Conservation (phyloP, 345 rosid genomes). For the Ceriops decandra region DNA sequence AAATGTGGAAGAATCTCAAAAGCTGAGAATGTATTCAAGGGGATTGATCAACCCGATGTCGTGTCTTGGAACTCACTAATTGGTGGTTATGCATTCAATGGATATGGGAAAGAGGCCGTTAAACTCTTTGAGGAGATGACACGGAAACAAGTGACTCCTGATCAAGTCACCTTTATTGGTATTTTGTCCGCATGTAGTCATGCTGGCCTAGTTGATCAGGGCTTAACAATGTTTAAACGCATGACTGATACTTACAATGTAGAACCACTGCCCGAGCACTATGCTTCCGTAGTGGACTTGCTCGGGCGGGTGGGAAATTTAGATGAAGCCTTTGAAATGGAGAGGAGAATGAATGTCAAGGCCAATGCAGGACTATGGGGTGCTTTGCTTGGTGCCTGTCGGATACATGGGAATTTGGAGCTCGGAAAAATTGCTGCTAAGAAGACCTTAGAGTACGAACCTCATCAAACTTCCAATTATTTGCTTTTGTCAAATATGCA, state of each 20-base stretch:
- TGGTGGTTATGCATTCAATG: constrained; percentile 37
- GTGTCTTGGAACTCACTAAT: constrained; percentile 47
- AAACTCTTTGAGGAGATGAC: constrained; percentile 34
- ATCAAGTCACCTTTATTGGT: constrained; percentile 22
- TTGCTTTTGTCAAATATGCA: constrained; percentile 21
- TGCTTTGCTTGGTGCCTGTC: constrained; percentile 20
- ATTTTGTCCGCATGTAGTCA: constrained; percentile 23
- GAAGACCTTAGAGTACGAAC: constrained; percentile 16
- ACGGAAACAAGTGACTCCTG: constrained; percentile 17
- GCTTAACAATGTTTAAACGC: constrained; percentile 11
- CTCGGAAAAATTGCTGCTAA: constrained; percentile 18
- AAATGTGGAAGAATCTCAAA: constrained; percentile 34
- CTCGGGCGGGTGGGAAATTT: constrained; percentile 24
- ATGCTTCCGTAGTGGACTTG: constrained; percentile 19
- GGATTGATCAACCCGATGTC: constrained; percentile 15
- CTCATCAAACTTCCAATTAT: constrained; percentile 15
- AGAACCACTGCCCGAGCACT: constrained; percentile 20
- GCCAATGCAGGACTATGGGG: constrained; percentile 24
- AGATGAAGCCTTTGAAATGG: constrained; percentile 25
- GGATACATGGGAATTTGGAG: constrained; percentile 9
- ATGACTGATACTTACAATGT: constrained; percentile 18
- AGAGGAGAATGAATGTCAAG: constrained; percentile 9
- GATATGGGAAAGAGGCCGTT: constrained; percentile 35
- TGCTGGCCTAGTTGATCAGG: constrained; percentile 22
- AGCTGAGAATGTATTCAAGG: constrained; percentile 27